Evolutionary conservation across 2,329 filamentous ascomycete species (phyloP).

Genomic region (Colletotrichum abscissum): DNA sequence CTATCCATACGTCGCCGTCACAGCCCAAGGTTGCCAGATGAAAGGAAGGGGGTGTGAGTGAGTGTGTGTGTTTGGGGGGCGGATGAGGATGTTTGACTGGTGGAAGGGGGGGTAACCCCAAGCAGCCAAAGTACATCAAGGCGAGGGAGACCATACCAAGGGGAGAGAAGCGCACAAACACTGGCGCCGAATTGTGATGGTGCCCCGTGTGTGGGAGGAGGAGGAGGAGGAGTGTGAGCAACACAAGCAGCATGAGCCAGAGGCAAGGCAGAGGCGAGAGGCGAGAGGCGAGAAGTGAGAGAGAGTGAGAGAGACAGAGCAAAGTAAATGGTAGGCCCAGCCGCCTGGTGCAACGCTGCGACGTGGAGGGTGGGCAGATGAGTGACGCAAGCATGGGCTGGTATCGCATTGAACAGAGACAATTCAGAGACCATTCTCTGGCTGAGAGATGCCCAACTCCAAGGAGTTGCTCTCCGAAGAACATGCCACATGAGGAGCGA

Average conservation of each 20-base stretch:
- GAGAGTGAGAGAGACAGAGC: neutral
- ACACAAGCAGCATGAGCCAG: neutral
- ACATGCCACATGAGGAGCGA: neutral
- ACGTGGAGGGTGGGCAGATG: constrained; percentile 24
- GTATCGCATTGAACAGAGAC: neutral
- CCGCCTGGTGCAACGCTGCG: constrained; percentile 28
- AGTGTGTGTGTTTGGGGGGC: neutral
- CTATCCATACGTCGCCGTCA: constrained; percentile 25
- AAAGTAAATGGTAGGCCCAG: constrained; percentile 1
- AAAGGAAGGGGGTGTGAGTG: neutral
- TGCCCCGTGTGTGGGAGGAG: neutral
- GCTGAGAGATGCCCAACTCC: neutral
- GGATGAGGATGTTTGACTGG: neutral
- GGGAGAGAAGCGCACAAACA: constrained; percentile 4
- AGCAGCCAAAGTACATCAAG: neutral
- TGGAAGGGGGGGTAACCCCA: neutral
- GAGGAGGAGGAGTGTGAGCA: neutral
- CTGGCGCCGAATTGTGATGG: neutral
- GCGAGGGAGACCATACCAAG: constrained; percentile 6
- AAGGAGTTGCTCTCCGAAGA: neutral
- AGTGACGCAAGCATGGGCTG: constrained; percentile 32
- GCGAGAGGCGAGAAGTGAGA: neutral
- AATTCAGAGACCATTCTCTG: neutral
- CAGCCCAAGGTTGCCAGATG: neutral
- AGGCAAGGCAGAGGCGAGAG: neutral